Percentiles rank a stretch among this genome's conserved stretches.
Evolutionary conservation across 176 grass and related monocot species (phyloP).

Genomic region (Cenchrus americanus): DNA sequence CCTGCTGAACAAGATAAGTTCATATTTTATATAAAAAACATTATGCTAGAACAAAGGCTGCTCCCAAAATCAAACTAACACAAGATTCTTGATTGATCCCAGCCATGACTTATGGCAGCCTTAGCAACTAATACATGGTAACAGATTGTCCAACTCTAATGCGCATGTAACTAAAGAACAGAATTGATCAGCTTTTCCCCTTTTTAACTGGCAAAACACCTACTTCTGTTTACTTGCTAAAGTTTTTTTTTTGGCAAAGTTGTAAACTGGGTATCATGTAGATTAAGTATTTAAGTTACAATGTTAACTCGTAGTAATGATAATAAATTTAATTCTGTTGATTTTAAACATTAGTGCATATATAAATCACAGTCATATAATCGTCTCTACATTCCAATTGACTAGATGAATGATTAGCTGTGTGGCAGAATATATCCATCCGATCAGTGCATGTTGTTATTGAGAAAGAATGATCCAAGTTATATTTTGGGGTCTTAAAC

Average conservation of each 20-base stretch:
- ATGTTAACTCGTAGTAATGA: not conserved
- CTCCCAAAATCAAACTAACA: not conserved
- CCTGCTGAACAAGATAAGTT: not conserved
- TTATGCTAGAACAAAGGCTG: slow-evolving; percentile 19
- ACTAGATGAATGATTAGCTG: not conserved
- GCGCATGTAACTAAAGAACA: too few species aligned
- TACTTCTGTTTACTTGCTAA: too few species aligned
- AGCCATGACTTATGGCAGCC: too few species aligned
- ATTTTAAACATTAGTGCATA: not conserved
- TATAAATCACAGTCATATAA: not conserved
- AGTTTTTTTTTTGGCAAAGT: too few species aligned
- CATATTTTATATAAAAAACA: slow-evolving; percentile 21
- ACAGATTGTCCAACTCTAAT: too few species aligned
- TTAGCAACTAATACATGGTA: too few species aligned
- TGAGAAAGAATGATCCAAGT: not conserved
- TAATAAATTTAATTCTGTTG: not conserved
- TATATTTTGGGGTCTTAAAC: not conserved
- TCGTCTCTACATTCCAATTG: not conserved
- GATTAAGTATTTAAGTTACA: not conserved
- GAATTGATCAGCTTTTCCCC: too few species aligned
- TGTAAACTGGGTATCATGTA: too few species aligned
- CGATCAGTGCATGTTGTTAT: not conserved
- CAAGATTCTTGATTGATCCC: too few species aligned
- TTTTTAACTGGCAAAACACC: too few species aligned
- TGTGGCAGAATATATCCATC: not conserved